Percentiles rank a stretch among this genome's conserved stretches.
Evolutionary conservation across 2,329 filamentous ascomycete genomes (phyloP).

Genomic region (Tolypocladium tropicale): DNA sequence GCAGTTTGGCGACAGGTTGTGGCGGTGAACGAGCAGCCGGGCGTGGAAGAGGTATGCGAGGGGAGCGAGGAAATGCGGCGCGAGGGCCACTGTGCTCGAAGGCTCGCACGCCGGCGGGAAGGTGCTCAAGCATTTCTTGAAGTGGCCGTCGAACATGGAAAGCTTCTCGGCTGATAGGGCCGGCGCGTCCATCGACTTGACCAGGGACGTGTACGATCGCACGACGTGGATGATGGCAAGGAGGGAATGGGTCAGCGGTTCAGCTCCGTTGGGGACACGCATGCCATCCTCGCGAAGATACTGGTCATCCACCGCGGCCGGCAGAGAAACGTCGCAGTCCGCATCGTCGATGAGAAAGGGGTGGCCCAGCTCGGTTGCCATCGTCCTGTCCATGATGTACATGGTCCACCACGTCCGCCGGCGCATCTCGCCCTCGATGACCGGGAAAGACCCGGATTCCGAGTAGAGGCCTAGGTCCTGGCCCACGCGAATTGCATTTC

Average conservation of each 20-base stretch:
- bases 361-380: slow-evolving; percentile 71
- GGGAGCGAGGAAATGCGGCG: slow-evolving; percentile 64
- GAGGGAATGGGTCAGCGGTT: slow-evolving; percentile 58
- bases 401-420: slow-evolving; percentile 89
- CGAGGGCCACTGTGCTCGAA: slow-evolving; percentile 54
- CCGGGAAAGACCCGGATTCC: slow-evolving; percentile 62
- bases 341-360: slow-evolving; percentile 76
- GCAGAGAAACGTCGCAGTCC: slow-evolving; percentile 78
- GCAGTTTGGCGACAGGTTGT: slow-evolving; percentile 71
- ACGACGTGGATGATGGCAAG: slow-evolving; percentile 74
- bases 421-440: slow-evolving; percentile 76
- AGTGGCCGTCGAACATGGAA: slow-evolving; percentile 71
- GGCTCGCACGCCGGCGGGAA: slow-evolving; percentile 70
- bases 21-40: slow-evolving; percentile 76
- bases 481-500: slow-evolving; percentile 65
- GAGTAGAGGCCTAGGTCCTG: slow-evolving; percentile 77
- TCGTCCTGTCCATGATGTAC: slow-evolving; percentile 75
- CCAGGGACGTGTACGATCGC: slow-evolving; percentile 64
- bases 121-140: slow-evolving; percentile 60
- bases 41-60: slow-evolving; percentile 72
- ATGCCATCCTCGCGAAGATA: slow-evolving; percentile 53
- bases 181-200: slow-evolving; percentile 58
- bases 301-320: slow-evolving; percentile 72
- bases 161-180: slow-evolving; percentile 58
- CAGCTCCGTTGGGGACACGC: slow-evolving; percentile 37